Evolutionary conservation across 2,329 filamentous ascomycete species (phyloP), one percentile per base, ranked within the genome.

Genomic region (Truncatella angustata): DNA sequence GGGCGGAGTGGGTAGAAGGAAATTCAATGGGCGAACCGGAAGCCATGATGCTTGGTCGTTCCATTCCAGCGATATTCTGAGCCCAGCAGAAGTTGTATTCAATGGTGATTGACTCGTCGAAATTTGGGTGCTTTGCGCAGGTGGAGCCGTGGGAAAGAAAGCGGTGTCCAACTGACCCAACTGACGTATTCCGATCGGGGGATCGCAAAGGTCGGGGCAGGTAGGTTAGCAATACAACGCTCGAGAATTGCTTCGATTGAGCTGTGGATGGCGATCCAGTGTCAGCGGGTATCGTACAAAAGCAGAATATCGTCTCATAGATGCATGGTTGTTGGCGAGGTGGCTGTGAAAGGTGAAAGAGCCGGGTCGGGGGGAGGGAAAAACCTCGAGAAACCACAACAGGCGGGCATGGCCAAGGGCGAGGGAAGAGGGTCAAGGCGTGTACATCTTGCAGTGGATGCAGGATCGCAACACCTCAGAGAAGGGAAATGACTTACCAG

Each of bases 11-110:
- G 50, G 63, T 62, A 12, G 64, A 58, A 51, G 58, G 61, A 45
- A 63, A 57, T 52, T 68, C 73, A 59, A 71, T 66, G 49, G 75
- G 75, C 47, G 76, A 77, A 63, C 71, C 71, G 56, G 75, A 77
- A 55, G 73, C 61, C 77, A 81, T 80, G 45, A 66, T 57, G 55
- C 57, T 63, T 53, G 62, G 63, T 56, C 64, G 58, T 63, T 65
- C 60, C 65, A 70, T 68, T 55, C 35, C 36, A 30, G n/a, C 11
- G 18, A 20, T 10, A 16, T 42, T 28, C 34, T 9, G 24, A 24
- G 35, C 20, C 45, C 32, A 37, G 34, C 34, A 6, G 36, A n/a
- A 12, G 36, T 16, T 49, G 28, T 47, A 23, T 36, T 48, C 49
- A 34, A 7, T 28, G 32, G 45, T 37, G 20, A 34, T 32, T n/a